Percentiles rank a stretch among this genome's conserved stretches.
Evolutionary conservation across 83 land plant genomes (phyloP).

Genomic region (Larix sibirica): DNA sequence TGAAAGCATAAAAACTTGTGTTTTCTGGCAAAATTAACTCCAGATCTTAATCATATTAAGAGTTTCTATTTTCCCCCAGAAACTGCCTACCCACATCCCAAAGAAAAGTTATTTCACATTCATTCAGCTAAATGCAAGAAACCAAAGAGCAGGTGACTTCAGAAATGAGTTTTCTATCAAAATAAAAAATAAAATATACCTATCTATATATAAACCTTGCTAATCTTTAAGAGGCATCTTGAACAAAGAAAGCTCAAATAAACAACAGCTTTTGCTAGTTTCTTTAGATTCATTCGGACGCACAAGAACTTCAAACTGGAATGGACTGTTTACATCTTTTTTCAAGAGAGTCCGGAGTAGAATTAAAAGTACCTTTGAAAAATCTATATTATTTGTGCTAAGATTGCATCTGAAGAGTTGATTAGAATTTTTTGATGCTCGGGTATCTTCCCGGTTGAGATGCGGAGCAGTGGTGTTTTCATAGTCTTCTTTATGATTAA

Average conservation of each 20-base stretch:
- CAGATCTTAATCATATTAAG: no score
- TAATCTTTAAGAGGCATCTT: not conserved
- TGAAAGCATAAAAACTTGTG: no score
- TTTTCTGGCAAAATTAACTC: no score
- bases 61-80: no score
- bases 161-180: no score
- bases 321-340: conserved; percentile 19
- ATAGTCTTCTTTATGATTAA: not conserved
- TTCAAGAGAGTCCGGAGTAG: conserved; percentile 9
- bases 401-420: not conserved
- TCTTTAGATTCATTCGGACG: conserved; percentile 4
- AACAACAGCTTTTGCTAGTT: not conserved
- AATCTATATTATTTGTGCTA: not conserved
- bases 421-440: not conserved
- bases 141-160: no score
- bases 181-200: no score
- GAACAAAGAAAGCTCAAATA: conserved; percentile 16
- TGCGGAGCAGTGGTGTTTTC: not conserved
- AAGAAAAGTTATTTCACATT: no score
- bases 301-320: conserved; percentile 12
- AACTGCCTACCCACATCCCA: no score
- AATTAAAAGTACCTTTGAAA: conserved; percentile 10
- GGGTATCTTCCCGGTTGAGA: not conserved
- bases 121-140: no score
- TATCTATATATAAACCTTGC: not conserved